A percentile compares a stretch with the other conserved stretches of the same genome.
Evolutionary conservation across 805 yeast genomes (phyloP).

Genomic region (Saturnispora halmiae): DNA sequence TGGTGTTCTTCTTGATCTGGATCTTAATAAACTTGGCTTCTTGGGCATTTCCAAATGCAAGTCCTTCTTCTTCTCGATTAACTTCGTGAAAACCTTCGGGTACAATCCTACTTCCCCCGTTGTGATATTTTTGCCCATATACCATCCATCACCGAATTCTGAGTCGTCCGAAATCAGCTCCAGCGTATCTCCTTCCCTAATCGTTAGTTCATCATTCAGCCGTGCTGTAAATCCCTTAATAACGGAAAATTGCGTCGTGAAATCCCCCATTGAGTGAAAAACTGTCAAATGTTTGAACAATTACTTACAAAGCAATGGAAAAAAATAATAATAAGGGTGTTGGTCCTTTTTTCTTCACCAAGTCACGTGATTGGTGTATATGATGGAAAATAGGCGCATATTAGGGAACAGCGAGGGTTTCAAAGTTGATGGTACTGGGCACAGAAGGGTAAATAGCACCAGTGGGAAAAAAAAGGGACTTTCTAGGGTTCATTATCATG

Average conservation of each 20-base stretch:
- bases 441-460: not conserved
- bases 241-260: constrained; percentile 35
- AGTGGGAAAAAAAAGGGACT: not conserved
- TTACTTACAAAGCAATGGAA: too few species aligned
- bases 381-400: constrained; percentile 20
- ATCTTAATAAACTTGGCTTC: constrained; percentile 39
- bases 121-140: constrained; percentile 70
- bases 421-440: too few species aligned
- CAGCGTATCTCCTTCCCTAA: constrained; percentile 74
- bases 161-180: constrained; percentile 88
- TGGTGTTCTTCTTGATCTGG: constrained; percentile 48
- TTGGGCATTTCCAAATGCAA: not conserved
- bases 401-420: constrained; percentile 13
- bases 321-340: too few species aligned
- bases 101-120: constrained; percentile 77
- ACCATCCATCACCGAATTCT: constrained; percentile 97
- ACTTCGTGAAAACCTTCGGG: constrained; percentile 76
- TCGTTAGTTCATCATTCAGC: constrained; percentile 78
- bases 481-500: constrained; percentile 5
- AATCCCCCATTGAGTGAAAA: not conserved
- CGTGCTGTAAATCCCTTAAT: constrained; percentile 83
- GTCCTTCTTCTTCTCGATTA: constrained; percentile 8
- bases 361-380: constrained; percentile 2
- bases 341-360: too few species aligned
- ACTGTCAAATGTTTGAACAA: too few species aligned